Conservation (phyloP, 805 yeast genomes). For the Suhomyces kilbournensis region DNA sequence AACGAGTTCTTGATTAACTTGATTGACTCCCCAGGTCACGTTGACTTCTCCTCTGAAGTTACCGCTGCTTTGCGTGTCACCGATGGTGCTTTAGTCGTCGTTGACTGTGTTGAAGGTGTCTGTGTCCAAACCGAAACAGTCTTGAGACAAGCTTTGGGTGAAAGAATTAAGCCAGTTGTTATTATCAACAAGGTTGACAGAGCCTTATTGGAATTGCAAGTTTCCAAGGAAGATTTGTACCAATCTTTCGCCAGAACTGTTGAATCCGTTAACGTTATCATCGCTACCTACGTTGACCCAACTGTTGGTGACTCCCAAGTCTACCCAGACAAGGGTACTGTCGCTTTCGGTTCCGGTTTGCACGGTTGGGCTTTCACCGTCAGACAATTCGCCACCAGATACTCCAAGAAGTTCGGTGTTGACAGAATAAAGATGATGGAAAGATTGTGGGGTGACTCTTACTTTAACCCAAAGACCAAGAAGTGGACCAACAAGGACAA, state of each 20-base stretch:
- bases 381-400: slow-evolving; percentile 97
- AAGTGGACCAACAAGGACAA: slow-evolving; percentile 96
- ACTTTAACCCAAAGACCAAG: slow-evolving; percentile 99
- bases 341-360: slow-evolving; percentile 99
- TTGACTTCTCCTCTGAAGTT: slow-evolving; percentile 99
- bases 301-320: slow-evolving; percentile 95
- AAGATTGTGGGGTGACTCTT: slow-evolving; percentile 99
- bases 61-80: slow-evolving; percentile 99
- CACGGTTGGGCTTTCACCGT: slow-evolving; percentile 99
- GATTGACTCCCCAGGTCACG: slow-evolving; percentile 99
- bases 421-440: slow-evolving; percentile 97
- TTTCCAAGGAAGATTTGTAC: slow-evolving; percentile 97
- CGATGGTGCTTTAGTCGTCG: slow-evolving; percentile 99
- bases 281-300: slow-evolving; percentile 90
- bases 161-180: slow-evolving; percentile 99
- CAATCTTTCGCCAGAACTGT: slow-evolving; percentile 98
- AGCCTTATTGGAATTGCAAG: slow-evolving; percentile 98
- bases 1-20: slow-evolving; percentile 94
- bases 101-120: slow-evolving; percentile 99
- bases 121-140: slow-evolving; percentile 99
- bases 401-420: slow-evolving; percentile 99
- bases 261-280: slow-evolving; percentile 98
- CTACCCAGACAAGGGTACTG: slow-evolving; percentile 98
- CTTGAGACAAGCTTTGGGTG: slow-evolving; percentile 97
- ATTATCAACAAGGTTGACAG: slow-evolving; percentile 99